phyloP scores from a whole-genome alignment of 2,329 filamentous ascomycete genomes.

The Didymella sp. region DNA sequence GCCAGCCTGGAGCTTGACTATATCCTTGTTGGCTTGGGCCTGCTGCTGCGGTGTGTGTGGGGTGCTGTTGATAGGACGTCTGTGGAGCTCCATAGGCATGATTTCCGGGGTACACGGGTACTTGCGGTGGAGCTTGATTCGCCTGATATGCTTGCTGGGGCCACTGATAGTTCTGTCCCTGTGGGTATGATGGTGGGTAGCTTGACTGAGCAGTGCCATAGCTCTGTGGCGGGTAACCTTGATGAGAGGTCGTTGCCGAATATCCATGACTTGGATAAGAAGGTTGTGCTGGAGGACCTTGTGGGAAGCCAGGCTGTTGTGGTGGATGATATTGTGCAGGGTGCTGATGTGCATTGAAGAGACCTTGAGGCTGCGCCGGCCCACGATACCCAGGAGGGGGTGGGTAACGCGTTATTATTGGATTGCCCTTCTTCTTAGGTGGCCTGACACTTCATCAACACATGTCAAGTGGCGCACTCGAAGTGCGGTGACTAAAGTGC shows the following conservation, averaged over 20 bases:
- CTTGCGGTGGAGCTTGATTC: constrained; percentile 33
- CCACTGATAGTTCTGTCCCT: constrained; percentile 37
- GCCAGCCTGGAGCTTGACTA: constrained; percentile 35
- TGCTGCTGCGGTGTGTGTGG: constrained; percentile 25
- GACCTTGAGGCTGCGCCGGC: constrained; percentile 42
- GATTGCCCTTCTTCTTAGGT: constrained; percentile 56
- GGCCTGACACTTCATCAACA: constrained; percentile 36
- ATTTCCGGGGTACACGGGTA: constrained; percentile 26
- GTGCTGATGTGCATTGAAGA: constrained; percentile 37
- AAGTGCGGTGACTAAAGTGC: background rate
- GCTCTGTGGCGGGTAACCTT: constrained; percentile 33
- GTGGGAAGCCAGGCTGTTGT: constrained; percentile 37
- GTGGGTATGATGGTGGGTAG: constrained; percentile 32
- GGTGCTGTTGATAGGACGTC: constrained; percentile 29
- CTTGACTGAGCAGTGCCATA: constrained; percentile 35
- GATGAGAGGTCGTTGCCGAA: constrained; percentile 25
- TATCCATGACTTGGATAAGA: constrained; percentile 37
- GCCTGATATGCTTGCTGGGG: constrained; percentile 33
- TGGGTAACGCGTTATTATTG: constrained; percentile 58
- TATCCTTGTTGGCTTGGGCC: constrained; percentile 36
- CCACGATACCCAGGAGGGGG: constrained; percentile 57
- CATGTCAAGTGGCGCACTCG: background rate
- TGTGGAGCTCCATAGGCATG: constrained; percentile 35
- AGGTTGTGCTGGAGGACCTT: constrained; percentile 28
- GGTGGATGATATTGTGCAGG: constrained; percentile 37